phyloP scores from a whole-genome alignment of 2,329 filamentous ascomycete genomes.

The Stachybotrys chlorohalonatus region DNA sequence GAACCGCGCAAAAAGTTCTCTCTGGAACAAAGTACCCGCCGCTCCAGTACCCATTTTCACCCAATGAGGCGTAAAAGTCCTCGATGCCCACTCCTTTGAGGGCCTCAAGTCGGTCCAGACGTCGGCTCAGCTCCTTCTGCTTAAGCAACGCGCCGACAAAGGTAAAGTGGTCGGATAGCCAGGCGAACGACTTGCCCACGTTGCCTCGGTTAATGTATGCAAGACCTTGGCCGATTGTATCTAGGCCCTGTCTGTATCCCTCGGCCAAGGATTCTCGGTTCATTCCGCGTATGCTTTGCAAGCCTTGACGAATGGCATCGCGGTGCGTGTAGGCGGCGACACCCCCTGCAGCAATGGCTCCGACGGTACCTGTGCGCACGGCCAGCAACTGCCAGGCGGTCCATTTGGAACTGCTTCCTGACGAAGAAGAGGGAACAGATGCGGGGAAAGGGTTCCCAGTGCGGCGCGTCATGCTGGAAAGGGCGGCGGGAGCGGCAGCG shows the following conservation, averaged over 20 bases:
- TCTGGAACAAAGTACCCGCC: constrained; percentile 53
- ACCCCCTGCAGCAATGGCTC: constrained; percentile 70
- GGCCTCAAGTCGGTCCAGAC: constrained; percentile 53
- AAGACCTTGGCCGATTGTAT: constrained; percentile 41
- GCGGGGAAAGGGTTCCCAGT: constrained; percentile 9
- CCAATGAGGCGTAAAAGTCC: constrained; percentile 70
- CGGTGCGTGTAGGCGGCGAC: constrained; percentile 75
- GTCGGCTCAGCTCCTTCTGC: constrained; percentile 58
- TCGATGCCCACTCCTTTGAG: constrained; percentile 59
- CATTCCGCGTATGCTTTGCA: constrained; percentile 36
- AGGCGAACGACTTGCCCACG: constrained; percentile 61
- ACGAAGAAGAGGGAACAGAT: constrained; percentile 4
- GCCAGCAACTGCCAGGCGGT: constrained; percentile 56
- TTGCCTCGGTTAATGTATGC: constrained; percentile 50
- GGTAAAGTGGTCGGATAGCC: constrained; percentile 74
- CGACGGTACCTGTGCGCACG: constrained; percentile 72
- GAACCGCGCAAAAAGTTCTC: constrained; percentile 72
- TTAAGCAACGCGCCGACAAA: constrained; percentile 76
- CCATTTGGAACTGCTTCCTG: constrained; percentile 31
- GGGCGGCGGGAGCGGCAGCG: constrained; percentile 35
- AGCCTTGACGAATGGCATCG: constrained; percentile 49
- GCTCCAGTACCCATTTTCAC: constrained; percentile 57
- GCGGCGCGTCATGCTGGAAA: constrained; percentile 26
- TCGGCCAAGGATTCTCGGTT: constrained; percentile 38
- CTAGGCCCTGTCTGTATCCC: constrained; percentile 39